A percentile compares a stretch with the other conserved stretches of the same genome.
These are phyloP conservation scores for Xylaria venustula DNA, from an alignment of 495 filamentous ascomycete genomes.

Conservation along the genomic window DNA sequence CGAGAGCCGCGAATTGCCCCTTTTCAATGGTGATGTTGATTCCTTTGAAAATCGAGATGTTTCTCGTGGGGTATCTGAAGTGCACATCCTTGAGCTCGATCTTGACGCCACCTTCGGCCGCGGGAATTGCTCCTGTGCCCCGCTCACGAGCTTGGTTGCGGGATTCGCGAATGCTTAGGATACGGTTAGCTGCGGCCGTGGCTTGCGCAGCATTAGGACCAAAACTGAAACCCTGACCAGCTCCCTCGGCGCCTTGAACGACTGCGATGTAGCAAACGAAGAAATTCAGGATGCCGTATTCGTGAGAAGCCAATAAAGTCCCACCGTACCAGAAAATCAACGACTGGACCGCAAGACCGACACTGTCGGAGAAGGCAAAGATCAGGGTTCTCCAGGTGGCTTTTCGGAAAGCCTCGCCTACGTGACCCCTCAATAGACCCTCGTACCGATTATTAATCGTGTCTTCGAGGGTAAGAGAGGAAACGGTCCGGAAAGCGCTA, in stretches of 20 bases:
- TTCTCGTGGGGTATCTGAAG: slow-evolving; percentile 61
- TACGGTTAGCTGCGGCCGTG: slow-evolving; percentile 43
- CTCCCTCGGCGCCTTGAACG: slow-evolving; percentile 45
- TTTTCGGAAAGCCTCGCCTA: slow-evolving; percentile 41
- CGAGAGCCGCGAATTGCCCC: slow-evolving; percentile 69
- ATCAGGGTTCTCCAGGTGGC: slow-evolving; percentile 42
- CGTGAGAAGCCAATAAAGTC: slow-evolving; percentile 33
- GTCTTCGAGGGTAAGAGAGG: slow-evolving; percentile 54
- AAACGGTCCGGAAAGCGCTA: slow-evolving; percentile 58
- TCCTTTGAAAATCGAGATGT: slow-evolving; percentile 52
- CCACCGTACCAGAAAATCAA: slow-evolving; percentile 54
- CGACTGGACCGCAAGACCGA: slow-evolving; percentile 42
- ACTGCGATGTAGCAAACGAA: slow-evolving; percentile 49
- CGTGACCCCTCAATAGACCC: slow-evolving; percentile 36
- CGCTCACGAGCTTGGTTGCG: slow-evolving; percentile 18
- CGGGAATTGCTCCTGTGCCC: slow-evolving; percentile 20
- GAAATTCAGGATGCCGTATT: slow-evolving; percentile 39
- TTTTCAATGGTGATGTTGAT: slow-evolving; percentile 59
- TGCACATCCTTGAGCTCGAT: slow-evolving; percentile 61
- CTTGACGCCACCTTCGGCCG: slow-evolving; percentile 44
- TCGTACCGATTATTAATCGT: slow-evolving; percentile 49
- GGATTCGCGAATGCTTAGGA: slow-evolving; percentile 40
- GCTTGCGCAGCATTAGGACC: slow-evolving; percentile 51
- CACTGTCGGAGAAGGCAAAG: slow-evolving; percentile 46
- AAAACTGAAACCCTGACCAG: slow-evolving; percentile 47